Percentiles rank a stretch among this genome's conserved stretches.
Conservation (phyloP, 768 basidiomycete genomes). For the Psilocybe cubensis region DNA sequence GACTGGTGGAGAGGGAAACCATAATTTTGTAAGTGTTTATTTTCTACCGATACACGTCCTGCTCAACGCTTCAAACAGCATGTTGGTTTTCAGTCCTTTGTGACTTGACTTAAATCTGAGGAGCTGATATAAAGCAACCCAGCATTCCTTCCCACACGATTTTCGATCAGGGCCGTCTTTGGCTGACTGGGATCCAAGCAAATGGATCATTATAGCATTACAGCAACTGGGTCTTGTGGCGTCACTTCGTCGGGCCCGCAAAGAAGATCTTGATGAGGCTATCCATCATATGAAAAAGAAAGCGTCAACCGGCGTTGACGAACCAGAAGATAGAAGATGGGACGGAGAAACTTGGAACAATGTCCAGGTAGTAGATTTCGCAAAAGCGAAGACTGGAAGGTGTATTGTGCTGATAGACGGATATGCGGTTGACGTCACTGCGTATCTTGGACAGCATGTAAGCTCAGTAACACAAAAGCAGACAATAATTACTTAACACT, state of each 20-base stretch:
- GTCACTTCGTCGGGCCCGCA: slow-evolving; percentile 51
- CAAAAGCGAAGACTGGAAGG: slow-evolving; percentile 30
- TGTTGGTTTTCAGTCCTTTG: slow-evolving; percentile 26
- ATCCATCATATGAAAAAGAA: slow-evolving; percentile 51
- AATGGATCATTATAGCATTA: slow-evolving; percentile 71
- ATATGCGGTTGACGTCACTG: slow-evolving; percentile 62
- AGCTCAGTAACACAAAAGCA: slow-evolving; percentile 23
- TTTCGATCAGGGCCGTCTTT: slow-evolving; percentile 67
- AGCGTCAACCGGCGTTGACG: slow-evolving; percentile 9
- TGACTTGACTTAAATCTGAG: too few species aligned
- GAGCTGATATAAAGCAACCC: not conserved
- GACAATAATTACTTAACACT: not conserved
- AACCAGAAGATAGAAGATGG: slow-evolving; percentile 32
- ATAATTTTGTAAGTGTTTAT: slow-evolving; percentile 62
- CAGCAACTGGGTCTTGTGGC: slow-evolving; percentile 49
- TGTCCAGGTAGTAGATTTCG: slow-evolving; percentile 35
- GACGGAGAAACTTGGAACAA: slow-evolving; percentile 45
- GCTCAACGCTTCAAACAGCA: slow-evolving; percentile 35
- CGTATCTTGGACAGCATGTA: slow-evolving; percentile 71
- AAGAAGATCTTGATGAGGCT: slow-evolving; percentile 53
- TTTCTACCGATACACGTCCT: not conserved
- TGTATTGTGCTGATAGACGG: slow-evolving; percentile 64
- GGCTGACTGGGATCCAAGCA: slow-evolving; percentile 80
- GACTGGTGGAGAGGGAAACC: slow-evolving; percentile 79
- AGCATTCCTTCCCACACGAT: slow-evolving; percentile 83